phyloP scores from a whole-genome alignment of 1,139 yeast genomes.

The Protomyces macrosporus region DNA sequence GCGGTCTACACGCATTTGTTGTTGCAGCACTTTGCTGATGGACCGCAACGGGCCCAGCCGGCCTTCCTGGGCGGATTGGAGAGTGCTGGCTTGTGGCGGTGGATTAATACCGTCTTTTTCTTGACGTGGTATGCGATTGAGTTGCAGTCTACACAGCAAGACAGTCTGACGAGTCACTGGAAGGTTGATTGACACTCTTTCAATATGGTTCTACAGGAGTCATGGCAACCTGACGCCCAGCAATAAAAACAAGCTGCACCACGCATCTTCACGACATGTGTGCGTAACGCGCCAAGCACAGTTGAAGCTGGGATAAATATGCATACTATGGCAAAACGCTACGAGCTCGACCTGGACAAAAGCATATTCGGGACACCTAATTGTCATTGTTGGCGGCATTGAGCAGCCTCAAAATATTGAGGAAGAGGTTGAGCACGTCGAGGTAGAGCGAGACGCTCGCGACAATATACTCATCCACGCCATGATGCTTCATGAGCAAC shows the following conservation, averaged over 20 bases:
- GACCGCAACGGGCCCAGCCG: constrained; percentile 44
- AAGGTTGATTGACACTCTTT: constrained; percentile 39
- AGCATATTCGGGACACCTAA: not conserved
- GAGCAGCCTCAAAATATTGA: constrained; percentile 67
- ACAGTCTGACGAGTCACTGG: constrained; percentile 41
- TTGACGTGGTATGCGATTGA: constrained; percentile 75
- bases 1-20: constrained; percentile 92
- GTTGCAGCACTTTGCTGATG: constrained; percentile 79
- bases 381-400: constrained; percentile 40
- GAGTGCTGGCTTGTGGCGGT: constrained; percentile 88
- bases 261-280: too few species aligned
- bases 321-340: too few species aligned
- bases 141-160: constrained; percentile 41
- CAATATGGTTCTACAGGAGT: too few species aligned
- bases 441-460: constrained; percentile 72
- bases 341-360: too few species aligned
- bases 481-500: constrained; percentile 67
- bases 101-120: constrained; percentile 83
- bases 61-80: constrained; percentile 33
- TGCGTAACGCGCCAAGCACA: too few species aligned
- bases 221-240: too few species aligned
- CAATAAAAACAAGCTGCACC: too few species aligned
- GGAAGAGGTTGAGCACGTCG: constrained; percentile 74
- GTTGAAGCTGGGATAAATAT: too few species aligned
- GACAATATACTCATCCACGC: constrained; percentile 79